Evolutionary conservation across 441 rosid species (phyloP).

Genomic region (Erysimum cheiri): DNA sequence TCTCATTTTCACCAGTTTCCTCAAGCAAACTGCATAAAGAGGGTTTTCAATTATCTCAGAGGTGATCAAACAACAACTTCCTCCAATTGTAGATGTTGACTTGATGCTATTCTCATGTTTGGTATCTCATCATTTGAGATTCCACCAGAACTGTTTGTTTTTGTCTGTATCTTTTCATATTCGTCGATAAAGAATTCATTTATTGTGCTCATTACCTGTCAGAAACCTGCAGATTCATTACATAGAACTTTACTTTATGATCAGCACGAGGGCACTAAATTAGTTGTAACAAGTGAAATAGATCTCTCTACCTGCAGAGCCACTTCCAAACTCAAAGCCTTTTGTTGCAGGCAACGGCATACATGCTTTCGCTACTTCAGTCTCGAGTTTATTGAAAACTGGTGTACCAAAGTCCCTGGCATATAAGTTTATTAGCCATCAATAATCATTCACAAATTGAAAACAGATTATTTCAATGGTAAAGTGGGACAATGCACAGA

Average conservation of each 20-base stretch:
- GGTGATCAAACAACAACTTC: not conserved
- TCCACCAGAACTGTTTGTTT: too few species aligned
- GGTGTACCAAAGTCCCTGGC: conserved; percentile 1
- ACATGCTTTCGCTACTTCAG: not conserved
- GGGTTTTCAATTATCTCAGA: not conserved
- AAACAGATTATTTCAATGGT: not conserved
- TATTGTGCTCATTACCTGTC: not conserved
- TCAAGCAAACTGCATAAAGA: not conserved
- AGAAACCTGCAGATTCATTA: not conserved
- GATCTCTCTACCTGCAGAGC: not conserved
- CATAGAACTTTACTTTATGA: not conserved
- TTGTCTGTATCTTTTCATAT: too few species aligned
- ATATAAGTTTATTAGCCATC: not conserved
- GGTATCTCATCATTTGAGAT: not conserved
- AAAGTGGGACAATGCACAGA: not conserved
- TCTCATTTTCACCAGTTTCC: too few species aligned
- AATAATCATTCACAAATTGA: not conserved
- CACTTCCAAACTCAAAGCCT: not conserved
- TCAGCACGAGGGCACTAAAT: not conserved
- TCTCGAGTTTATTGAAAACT: not conserved
- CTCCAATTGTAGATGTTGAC: not conserved
- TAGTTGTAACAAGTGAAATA: not conserved
- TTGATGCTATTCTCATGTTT: not conserved
- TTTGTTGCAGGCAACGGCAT: not conserved
- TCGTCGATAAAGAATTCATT: too few species aligned